Evolutionary conservation across 225 moss, liverwort and hornwort species (phyloP).

Genomic region (Marchantia paleacea): DNA sequence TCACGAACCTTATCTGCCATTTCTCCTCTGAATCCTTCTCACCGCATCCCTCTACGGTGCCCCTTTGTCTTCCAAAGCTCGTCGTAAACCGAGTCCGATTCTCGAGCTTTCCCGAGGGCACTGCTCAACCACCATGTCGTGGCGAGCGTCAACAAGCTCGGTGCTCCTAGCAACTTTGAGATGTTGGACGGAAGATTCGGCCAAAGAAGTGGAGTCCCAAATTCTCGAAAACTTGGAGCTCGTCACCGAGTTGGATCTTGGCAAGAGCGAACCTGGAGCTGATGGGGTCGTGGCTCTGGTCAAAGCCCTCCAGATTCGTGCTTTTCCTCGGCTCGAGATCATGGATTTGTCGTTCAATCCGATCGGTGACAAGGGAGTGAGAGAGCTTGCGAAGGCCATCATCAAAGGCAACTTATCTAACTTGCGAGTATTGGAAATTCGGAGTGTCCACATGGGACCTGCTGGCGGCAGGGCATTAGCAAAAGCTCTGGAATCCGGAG

Average conservation of each 20-base stretch:
- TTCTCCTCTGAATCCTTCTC: too few species aligned
- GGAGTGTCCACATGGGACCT: background rate
- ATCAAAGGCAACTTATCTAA: slow-evolving; percentile 11
- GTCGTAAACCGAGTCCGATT: too few species aligned
- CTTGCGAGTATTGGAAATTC: slow-evolving; percentile 12
- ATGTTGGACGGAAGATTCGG: slow-evolving; percentile 12
- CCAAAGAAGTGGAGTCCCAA: slow-evolving; percentile 9
- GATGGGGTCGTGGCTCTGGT: slow-evolving; percentile 11
- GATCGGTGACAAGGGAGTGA: slow-evolving; percentile 15
- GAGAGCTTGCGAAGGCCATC: slow-evolving; percentile 10
- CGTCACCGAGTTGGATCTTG: slow-evolving; percentile 18
- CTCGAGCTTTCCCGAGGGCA: background rate
- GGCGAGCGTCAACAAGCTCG: slow-evolving; percentile 16
- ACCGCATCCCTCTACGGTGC: background rate
- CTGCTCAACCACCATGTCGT: slow-evolving; percentile 7
- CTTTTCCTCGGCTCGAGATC: slow-evolving; percentile 6
- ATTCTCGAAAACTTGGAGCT: slow-evolving; percentile 13
- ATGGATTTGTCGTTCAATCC: slow-evolving; percentile 9
- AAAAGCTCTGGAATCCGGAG: slow-evolving; percentile 12
- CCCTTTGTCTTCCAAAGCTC: background rate
- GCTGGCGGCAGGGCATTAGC: slow-evolving; percentile 11
- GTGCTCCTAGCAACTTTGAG: slow-evolving; percentile 11
- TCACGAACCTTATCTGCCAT: background rate
- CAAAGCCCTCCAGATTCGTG: slow-evolving; percentile 9
- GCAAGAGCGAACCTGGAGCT: background rate